A percentile compares a stretch with the other conserved stretches of the same genome.
These are phyloP conservation scores for Rhododendron griersonianum DNA, from an alignment of 148 eudicot genomes.

Conservation along the genomic window DNA sequence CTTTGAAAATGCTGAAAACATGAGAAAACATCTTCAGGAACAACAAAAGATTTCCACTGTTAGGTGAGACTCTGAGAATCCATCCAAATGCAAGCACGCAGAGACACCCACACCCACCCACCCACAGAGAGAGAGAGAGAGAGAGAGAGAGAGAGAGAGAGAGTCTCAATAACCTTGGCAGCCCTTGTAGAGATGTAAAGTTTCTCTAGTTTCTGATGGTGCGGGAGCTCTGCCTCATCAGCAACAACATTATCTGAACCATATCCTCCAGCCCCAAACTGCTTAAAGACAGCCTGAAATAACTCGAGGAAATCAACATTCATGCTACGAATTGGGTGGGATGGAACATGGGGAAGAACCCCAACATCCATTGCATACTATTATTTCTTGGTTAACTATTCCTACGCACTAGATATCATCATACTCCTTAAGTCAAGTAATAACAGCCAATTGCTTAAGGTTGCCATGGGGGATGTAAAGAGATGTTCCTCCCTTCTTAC, in stretches of 20 bases:
- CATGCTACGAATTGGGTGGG: neutral
- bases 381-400: neutral
- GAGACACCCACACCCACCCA: neutral
- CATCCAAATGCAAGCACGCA: neutral
- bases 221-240: conserved; percentile 76
- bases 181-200: conserved; percentile 92
- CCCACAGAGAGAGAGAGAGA: no score
- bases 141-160: no score
- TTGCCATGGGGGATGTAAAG: neutral
- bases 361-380: neutral
- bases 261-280: conserved; percentile 86
- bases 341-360: neutral
- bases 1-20: conserved; percentile 87
- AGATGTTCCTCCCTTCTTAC: neutral
- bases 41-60: neutral
- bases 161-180: conserved; percentile 60
- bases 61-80: neutral
- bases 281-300: conserved; percentile 88
- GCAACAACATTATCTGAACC: conserved; percentile 67
- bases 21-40: conserved; percentile 6
- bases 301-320: conserved; percentile 7
- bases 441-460: neutral
- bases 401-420: neutral
- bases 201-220: conserved; percentile 94
- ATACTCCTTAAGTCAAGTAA: neutral